A percentile compares a stretch with the other conserved stretches of the same genome.
Evolutionary conservation across 306 rosid species (phyloP).

Genomic region (Begonia loranthoides): DNA sequence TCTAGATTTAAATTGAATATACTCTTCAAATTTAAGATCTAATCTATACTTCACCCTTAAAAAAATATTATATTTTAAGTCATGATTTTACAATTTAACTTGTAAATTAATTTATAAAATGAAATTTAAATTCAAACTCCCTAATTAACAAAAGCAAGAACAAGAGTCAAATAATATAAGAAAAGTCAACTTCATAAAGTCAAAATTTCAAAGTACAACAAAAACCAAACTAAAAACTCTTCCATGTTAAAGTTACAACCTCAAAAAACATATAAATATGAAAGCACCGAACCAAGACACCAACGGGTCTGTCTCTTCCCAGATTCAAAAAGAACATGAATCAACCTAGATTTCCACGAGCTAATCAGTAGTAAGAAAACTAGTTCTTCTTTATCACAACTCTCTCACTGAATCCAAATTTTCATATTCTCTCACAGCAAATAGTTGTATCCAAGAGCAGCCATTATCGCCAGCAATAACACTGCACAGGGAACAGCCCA

Average conservation of each 20-base stretch:
- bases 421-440: conserved; percentile 17
- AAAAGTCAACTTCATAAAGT: not conserved
- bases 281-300: conserved; percentile 5
- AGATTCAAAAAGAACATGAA: conserved; percentile 40
- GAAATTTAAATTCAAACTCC: too few relatives aligned
- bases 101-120: too few relatives aligned
- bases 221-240: conserved; percentile 2
- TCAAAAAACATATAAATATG: conserved; percentile 7
- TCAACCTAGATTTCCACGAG: conserved; percentile 28
- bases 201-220: conserved; percentile 7
- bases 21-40: too few relatives aligned
- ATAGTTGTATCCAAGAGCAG: conserved; percentile 43
- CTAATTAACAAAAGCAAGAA: too few relatives aligned
- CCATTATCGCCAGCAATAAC: conserved; percentile 26
- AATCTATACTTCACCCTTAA: too few relatives aligned
- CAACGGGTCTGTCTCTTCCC: conserved; percentile 28
- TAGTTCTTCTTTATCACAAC: conserved; percentile 11
- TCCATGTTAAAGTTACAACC: conserved; percentile 7
- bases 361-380: conserved; percentile 27
- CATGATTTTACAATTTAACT: too few relatives aligned
- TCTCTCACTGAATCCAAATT: conserved; percentile 15
- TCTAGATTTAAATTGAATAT: too few relatives aligned
- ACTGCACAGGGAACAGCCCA: conserved; percentile 65
- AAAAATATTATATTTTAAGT: too few relatives aligned
- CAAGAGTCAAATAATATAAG: too few relatives aligned